Percentiles rank a stretch among this genome's conserved stretches.
Conservation (phyloP, 2,329 filamentous ascomycete species). For the Colletotrichum siamense region DNA sequence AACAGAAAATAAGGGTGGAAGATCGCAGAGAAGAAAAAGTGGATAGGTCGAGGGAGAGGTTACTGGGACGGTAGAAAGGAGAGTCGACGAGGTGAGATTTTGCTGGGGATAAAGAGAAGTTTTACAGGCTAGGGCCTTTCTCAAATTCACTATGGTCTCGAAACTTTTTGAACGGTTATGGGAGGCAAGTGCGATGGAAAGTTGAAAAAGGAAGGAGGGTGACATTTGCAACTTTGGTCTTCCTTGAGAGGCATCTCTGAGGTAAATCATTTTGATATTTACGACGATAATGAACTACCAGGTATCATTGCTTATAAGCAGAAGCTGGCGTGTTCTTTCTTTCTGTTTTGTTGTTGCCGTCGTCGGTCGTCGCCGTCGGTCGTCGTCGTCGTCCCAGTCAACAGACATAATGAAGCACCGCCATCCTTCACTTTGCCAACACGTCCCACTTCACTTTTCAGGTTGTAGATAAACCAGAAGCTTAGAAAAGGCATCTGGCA, state of each 20-base stretch:
- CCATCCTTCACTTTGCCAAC: not conserved
- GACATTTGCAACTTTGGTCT: not conserved
- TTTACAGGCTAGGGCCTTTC: not conserved
- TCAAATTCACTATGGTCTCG: not conserved
- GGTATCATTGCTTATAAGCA: not conserved
- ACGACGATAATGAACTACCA: not conserved
- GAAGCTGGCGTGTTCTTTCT: not conserved
- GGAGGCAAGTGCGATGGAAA: not conserved
- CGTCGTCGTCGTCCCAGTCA: not conserved
- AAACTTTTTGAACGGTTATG: not conserved
- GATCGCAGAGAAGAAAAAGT: not conserved
- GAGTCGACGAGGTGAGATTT: not conserved
- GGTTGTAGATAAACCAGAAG: not conserved
- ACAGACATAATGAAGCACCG: not conserved
- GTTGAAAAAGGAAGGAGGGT: not conserved
- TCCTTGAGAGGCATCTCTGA: not conserved
- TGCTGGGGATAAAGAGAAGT: not conserved
- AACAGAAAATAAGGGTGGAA: not conserved
- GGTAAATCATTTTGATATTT: not conserved
- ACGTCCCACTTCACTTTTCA: not conserved
- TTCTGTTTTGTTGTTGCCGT: not conserved
- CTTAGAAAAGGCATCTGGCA: not conserved
- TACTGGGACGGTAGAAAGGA: not conserved
- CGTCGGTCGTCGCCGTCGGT: not conserved
- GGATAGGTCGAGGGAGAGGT: not conserved